Evolutionary conservation across 2,329 filamentous ascomycete genomes (phyloP).

Genomic region (Venturia oleaginea): DNA sequence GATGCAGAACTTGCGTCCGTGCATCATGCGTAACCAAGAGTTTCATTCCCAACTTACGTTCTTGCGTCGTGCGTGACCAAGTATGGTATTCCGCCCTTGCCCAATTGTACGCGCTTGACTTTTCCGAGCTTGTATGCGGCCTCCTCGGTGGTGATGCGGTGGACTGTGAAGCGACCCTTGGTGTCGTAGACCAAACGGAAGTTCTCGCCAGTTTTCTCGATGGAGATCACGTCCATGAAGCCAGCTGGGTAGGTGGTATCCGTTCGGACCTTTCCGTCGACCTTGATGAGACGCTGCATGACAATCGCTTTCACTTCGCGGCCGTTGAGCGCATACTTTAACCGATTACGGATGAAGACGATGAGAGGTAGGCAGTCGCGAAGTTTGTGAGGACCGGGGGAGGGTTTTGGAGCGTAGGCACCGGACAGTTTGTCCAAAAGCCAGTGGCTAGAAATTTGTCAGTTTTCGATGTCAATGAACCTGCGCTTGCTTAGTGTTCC

Average conservation of each 20-base stretch:
- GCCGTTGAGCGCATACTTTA: conserved; percentile 99
- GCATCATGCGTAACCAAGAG: conserved; percentile 99
- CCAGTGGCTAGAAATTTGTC: conserved; percentile 98
- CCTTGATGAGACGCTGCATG: conserved; percentile 99
- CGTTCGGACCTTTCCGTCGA: conserved; percentile 99
- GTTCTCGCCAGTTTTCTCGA: conserved; percentile 99
- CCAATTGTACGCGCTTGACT: conserved; percentile 99
- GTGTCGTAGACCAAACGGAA: conserved; percentile 99
- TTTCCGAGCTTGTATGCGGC: conserved; percentile 99
- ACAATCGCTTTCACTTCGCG: conserved; percentile 96
- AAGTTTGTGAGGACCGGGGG: conserved; percentile 94
- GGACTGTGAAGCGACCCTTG: conserved; percentile 99
- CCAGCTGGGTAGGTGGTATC: conserved; percentile 94
- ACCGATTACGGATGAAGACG: conserved; percentile 85
- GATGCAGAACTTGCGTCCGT: conserved; percentile 99
- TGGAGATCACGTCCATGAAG: conserved; percentile 99
- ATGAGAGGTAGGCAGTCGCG: conserved; percentile 98
- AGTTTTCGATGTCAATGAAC: conserved; percentile 81
- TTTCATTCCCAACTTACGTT: conserved; percentile 99
- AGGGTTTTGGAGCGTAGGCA: conserved; percentile 56
- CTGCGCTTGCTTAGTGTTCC: no score
- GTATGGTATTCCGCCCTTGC: conserved; percentile 99
- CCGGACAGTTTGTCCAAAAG: conserved; percentile 99
- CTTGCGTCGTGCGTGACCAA: conserved; percentile 99
- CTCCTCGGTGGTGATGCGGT: conserved; percentile 98